phyloP scores from a whole-genome alignment of 2,329 filamentous ascomycete species.

The Geosmithia flava region DNA sequence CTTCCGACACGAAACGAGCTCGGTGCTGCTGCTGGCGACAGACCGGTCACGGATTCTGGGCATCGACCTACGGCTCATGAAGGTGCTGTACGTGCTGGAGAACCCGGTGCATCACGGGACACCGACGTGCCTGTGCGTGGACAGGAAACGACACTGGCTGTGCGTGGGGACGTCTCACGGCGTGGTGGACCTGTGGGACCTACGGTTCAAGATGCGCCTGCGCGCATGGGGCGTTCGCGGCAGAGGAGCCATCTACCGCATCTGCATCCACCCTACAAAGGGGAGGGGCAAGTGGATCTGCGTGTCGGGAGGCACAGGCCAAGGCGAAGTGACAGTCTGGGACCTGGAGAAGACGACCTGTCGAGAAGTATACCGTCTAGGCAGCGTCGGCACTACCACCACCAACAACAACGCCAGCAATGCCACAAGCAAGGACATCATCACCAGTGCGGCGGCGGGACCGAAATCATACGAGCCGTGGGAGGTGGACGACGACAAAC shows the following conservation, averaged over 20 bases:
- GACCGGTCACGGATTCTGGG: constrained; percentile 74
- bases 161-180: constrained; percentile 87
- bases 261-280: constrained; percentile 67
- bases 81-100: constrained; percentile 62
- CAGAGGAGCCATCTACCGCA: constrained; percentile 65
- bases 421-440: background rate
- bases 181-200: constrained; percentile 86
- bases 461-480: constrained; percentile 66
- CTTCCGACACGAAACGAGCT: constrained; percentile 69
- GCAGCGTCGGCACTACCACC: constrained; percentile 44
- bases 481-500: constrained; percentile 80
- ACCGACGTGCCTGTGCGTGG: constrained; percentile 82
- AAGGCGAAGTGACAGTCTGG: constrained; percentile 89
- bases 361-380: constrained; percentile 66
- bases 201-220: constrained; percentile 82
- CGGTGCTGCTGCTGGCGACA: constrained; percentile 77
- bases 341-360: constrained; percentile 85
- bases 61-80: constrained; percentile 81
- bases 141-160: constrained; percentile 80
- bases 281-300: constrained; percentile 77
- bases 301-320: constrained; percentile 74
- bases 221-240: constrained; percentile 82
- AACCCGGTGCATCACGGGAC: constrained; percentile 89
- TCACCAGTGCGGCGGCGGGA: constrained; percentile 29
- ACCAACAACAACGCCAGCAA: too few relatives aligned